Evolutionary conservation across 345 rosid genomes (phyloP).

Genomic region (Populus simonii): DNA sequence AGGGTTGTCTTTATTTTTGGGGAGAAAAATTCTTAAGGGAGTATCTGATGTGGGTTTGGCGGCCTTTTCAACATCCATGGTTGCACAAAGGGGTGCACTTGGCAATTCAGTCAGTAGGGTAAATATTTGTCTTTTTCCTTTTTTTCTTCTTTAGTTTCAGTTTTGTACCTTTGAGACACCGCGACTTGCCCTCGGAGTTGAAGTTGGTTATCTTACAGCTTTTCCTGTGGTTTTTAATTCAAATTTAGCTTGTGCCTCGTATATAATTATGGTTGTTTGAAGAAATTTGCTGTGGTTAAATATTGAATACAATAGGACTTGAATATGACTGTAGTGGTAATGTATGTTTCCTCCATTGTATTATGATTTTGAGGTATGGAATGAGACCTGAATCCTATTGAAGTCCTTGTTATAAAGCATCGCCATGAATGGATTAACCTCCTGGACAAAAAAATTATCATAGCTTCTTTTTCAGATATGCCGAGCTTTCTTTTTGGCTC

Average conservation of each 20-base stretch:
- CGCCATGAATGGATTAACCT: background rate
- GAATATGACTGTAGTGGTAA: background rate
- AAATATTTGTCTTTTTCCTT: background rate
- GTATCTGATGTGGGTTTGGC: conserved; percentile 16
- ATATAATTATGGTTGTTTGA: background rate
- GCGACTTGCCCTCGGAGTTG: background rate
- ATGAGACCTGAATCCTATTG: background rate
- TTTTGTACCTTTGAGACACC: background rate
- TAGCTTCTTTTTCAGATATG: background rate
- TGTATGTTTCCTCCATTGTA: background rate
- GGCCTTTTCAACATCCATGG: conserved; percentile 8
- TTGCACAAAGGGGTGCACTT: background rate
- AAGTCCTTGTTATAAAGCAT: background rate
- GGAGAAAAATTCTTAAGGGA: conserved; percentile 1
- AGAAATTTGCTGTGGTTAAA: background rate
- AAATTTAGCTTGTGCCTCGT: background rate
- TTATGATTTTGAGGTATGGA: background rate
- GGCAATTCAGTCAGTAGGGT: conserved; percentile 9
- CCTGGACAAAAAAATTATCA: background rate
- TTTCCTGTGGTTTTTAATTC: background rate
- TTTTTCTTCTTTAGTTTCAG: background rate
- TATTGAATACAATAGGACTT: background rate
- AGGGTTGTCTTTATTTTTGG: background rate
- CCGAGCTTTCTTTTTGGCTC: background rate
- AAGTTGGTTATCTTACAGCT: background rate